Percentiles rank a stretch among this genome's conserved stretches.
These are phyloP conservation scores for Petunia hybrid DNA, from an alignment of 305 asterid species.

Conservation along the genomic window DNA sequence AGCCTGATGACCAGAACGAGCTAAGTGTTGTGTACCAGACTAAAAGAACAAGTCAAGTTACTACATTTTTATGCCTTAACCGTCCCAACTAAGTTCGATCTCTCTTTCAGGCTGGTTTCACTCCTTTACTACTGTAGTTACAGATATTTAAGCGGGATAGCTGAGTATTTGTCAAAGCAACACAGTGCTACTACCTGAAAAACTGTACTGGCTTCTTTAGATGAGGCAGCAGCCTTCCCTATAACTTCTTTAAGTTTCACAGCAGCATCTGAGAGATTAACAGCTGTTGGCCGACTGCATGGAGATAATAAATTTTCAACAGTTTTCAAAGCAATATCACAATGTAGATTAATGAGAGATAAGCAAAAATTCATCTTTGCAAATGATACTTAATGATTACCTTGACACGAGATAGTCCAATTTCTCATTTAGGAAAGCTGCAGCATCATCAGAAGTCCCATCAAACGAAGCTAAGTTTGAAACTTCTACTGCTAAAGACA, in stretches of 20 bases:
- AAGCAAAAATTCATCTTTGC: background rate
- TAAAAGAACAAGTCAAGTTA: background rate
- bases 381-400: conserved; percentile 43
- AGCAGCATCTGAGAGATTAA: conserved; percentile 91
- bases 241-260: conserved; percentile 71
- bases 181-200: conserved; percentile 61
- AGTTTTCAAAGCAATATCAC: background rate
- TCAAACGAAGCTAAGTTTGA: conserved; percentile 55
- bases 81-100: conserved; percentile 1
- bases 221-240: conserved; percentile 55
- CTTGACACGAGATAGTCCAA: conserved; percentile 91
- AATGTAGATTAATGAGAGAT: background rate
- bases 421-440: conserved; percentile 61
- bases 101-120: background rate
- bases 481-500: conserved; percentile 88
- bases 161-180: conserved; percentile 3
- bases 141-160: conserved; percentile 14
- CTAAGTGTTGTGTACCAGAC: background rate
- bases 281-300: conserved; percentile 95
- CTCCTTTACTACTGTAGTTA: background rate
- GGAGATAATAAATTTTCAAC: conserved; percentile 19
- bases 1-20: conserved; percentile 49
- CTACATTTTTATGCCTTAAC: conserved; percentile 12
- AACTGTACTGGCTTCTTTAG: conserved; percentile 59
- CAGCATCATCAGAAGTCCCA: conserved; percentile 73